Base-by-base conservation (phyloP, 1,139 yeast species). In the Magnusiomyces paraingens region DNA sequence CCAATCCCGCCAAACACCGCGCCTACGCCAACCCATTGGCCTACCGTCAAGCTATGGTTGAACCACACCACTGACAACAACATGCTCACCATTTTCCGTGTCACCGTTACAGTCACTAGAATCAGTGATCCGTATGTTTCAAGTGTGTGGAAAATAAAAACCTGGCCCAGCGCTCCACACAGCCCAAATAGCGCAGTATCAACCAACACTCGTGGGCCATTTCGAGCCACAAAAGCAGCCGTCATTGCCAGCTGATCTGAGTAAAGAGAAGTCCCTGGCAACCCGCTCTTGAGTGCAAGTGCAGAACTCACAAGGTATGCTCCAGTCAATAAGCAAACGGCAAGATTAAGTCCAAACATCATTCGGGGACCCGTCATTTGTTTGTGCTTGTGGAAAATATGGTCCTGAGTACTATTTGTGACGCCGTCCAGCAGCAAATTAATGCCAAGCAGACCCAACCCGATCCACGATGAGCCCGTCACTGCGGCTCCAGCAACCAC, bases 31-130 rank as follows among this genome's bases (percentile, higher is more conserved):
- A 73, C 50, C 89, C 96, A 86, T 70, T 94, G 98, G 3, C 75
- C 72, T 1, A 55, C 6, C 36, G 73, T 76, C 61, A 93, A 77
- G 3, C 69, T 68, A 66, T 93, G 98, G 17, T 93, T 94, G 70
- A 90, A 93, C 61, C 93, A 73, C 2, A 88, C 68, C 52, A 93
- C 96, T 64, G 96, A 86, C 56, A 93, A 71, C 20, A 90, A 76
- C 98, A 93, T 91, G 51, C 97, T 89, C 52, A 90, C 74, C 97
- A 93, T 91, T 66, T 93, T 93, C 60, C 99, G 78, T 0, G 99
- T 91, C 8, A 93, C 97, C 0, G 98, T 94, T 18, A 95, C 94
- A 35, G 96, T 91, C 39, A 93, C 90, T 53, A 93, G 73, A 1
- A 88, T 79, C 57, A 93, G 74, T 2, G 96, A 87, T 52, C 93